These are phyloP conservation scores for barley (Hordeum vulgare) DNA, from an alignment of 176 grass and related monocot genomes.

Conservation along the genomic window DNA sequence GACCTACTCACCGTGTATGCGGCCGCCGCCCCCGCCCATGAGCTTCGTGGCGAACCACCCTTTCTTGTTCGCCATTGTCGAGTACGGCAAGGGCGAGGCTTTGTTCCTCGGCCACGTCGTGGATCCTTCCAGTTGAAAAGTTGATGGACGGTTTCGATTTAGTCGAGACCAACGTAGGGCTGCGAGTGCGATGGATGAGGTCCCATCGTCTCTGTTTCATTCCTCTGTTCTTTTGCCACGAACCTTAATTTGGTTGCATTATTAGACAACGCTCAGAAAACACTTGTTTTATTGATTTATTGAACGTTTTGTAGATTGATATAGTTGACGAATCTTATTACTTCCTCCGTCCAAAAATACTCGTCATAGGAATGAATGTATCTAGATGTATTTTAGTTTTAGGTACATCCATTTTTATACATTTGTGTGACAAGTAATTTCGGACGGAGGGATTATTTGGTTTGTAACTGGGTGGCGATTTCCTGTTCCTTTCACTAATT, in stretches of 20 bases:
- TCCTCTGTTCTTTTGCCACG: neutral
- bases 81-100: constrained; percentile 17
- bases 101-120: constrained; percentile 27
- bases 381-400: too few relatives aligned
- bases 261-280: neutral
- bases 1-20: neutral
- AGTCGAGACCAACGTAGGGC: too few relatives aligned
- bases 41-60: constrained; percentile 22
- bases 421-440: too few relatives aligned
- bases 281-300: neutral
- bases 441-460: too few relatives aligned
- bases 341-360: too few relatives aligned
- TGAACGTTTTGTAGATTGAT: neutral
- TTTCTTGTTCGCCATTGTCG: constrained; percentile 26
- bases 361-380: too few relatives aligned
- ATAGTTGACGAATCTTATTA: neutral
- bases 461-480: neutral
- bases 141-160: too few relatives aligned
- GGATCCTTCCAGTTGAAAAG: neutral
- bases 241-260: neutral
- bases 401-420: too few relatives aligned
- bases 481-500: neutral
- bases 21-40: neutral
- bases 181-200: too few relatives aligned
- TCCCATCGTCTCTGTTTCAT: neutral